Evolutionary conservation across 2,329 filamentous ascomycete genomes (phyloP), one percentile per base, ranked within the genome.

Genomic region (Sporothrix phasma): DNA sequence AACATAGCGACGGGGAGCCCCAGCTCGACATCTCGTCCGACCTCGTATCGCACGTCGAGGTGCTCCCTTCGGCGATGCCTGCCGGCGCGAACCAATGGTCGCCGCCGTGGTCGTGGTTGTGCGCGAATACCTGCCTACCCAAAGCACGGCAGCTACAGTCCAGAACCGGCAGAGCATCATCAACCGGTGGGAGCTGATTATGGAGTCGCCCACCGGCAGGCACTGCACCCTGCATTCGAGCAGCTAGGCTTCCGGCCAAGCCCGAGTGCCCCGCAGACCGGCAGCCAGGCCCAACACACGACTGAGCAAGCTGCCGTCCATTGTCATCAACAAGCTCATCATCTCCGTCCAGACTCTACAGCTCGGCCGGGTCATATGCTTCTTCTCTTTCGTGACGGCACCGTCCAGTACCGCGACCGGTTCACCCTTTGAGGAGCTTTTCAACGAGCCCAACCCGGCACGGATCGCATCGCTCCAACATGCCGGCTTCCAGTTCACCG

Each of bases 131-230:
- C 74, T 81, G 61, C 81, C 80, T 1, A 62, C 54, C 13, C 51
- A 62, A 63, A 75, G 75, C 67, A 77, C 79, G 63, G 80, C 34
- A 80, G 86, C 34, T 86, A 83, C 62, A 80, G 82, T 47, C 84
- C 87, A 68, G 84, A 86, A 37, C 78, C 84, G n/a, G 0, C 85
- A 88, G 69, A 96, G 87, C 69, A 83, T 92, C 46, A 80, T 97
- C 67, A 87, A 91, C 67, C 84, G 88, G 67, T 97, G 93, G 93
- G 88, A 94, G 69, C 77, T 96, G 15, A 73, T 93, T 10, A 80
- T 82, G 37, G 85, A 89, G 37, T 13, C 65, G 34, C 80, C n/a
- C 84, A 56, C 76, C 81, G n/a, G n/a, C 84, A 88, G 67, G 80
- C 77, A 10, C 76, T 95, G 7, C 89, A 94, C 71, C 77, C 87